phyloP scores from a whole-genome alignment of 768 basidiomycete genomes.

The Suillus brevipes region DNA sequence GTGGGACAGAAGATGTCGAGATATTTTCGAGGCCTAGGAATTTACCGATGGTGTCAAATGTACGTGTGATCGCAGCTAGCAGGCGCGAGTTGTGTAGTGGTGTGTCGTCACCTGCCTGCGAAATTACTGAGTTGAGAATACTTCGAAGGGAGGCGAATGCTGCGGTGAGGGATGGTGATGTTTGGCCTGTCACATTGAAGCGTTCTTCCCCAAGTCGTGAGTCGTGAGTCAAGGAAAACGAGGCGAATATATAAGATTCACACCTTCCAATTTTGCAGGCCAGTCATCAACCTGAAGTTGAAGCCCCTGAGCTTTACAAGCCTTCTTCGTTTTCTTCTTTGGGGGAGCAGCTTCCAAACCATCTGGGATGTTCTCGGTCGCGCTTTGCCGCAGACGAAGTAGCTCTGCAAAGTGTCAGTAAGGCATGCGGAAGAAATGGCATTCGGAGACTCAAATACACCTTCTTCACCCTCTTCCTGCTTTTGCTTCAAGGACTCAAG shows the following conservation, averaged over 20 bases:
- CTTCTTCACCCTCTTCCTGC: constrained; percentile 24
- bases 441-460: constrained; percentile 16
- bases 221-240: neutral
- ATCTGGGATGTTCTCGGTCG: constrained; percentile 13
- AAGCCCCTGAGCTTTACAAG: constrained; percentile 16
- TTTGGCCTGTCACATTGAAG: constrained; percentile 24
- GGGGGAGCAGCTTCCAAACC: constrained; percentile 25
- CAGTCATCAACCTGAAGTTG: constrained; percentile 15
- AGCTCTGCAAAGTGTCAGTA: constrained; percentile 18
- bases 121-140: constrained; percentile 11
- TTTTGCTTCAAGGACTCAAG: constrained; percentile 21
- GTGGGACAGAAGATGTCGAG: neutral
- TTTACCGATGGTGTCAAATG: neutral
- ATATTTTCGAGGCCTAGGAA: neutral
- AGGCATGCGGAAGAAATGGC: neutral
- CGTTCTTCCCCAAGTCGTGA: constrained; percentile 16
- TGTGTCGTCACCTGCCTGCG: neutral
- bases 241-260: neutral
- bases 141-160: constrained; percentile 24
- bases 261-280: constrained; percentile 23
- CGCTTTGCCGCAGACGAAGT: constrained; percentile 17
- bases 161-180: constrained; percentile 23
- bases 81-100: constrained; percentile 15
- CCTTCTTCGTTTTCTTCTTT: constrained; percentile 30
- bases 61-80: constrained; percentile 20